phyloP scores from a whole-genome alignment of 352 stramenopile genomes.

The Phytophthora chlamydospora region DNA sequence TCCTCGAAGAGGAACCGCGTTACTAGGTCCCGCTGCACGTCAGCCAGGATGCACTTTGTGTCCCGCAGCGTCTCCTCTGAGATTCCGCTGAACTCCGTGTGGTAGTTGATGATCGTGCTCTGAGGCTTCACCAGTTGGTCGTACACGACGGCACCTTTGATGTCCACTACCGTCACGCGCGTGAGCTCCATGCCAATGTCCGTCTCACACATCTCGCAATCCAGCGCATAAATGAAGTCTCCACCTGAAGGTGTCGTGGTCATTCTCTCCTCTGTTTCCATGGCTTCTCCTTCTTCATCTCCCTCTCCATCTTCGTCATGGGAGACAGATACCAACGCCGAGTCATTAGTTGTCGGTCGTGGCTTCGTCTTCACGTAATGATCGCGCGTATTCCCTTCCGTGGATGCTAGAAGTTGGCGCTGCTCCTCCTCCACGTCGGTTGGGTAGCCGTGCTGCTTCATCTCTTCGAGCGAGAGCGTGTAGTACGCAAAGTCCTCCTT shows the following conservation, averaged over 20 bases:
- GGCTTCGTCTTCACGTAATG: constrained; percentile 56
- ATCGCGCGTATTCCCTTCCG: constrained; percentile 58
- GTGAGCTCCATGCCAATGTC: constrained; percentile 86
- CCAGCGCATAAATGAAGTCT: constrained; percentile 69
- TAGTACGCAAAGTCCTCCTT: constrained; percentile 51
- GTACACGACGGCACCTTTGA: constrained; percentile 65
- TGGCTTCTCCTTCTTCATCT: constrained; percentile 28
- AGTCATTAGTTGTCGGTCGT: constrained; percentile 25
- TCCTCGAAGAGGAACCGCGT: constrained; percentile 67
- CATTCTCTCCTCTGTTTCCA: constrained; percentile 34
- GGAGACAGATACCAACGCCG: constrained; percentile 4
- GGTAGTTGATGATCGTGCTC: constrained; percentile 89
- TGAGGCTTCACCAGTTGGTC: constrained; percentile 86
- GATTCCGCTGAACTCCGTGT: constrained; percentile 91
- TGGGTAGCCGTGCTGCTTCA: constrained; percentile 75
- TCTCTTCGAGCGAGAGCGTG: constrained; percentile 64
- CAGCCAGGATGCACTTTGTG: constrained; percentile 63
- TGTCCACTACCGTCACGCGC: constrained; percentile 79
- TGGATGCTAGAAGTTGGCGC: constrained; percentile 51
- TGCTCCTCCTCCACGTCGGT: constrained; percentile 70
- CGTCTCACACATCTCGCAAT: constrained; percentile 92
- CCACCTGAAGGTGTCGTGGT: constrained; percentile 9
- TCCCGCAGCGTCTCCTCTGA: constrained; percentile 69
- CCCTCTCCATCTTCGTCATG: constrained; percentile 20
- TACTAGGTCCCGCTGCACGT: constrained; percentile 73